These are phyloP conservation scores for Leccinum variicolor DNA, from an alignment of 768 basidiomycete species.

Conservation along the genomic window DNA sequence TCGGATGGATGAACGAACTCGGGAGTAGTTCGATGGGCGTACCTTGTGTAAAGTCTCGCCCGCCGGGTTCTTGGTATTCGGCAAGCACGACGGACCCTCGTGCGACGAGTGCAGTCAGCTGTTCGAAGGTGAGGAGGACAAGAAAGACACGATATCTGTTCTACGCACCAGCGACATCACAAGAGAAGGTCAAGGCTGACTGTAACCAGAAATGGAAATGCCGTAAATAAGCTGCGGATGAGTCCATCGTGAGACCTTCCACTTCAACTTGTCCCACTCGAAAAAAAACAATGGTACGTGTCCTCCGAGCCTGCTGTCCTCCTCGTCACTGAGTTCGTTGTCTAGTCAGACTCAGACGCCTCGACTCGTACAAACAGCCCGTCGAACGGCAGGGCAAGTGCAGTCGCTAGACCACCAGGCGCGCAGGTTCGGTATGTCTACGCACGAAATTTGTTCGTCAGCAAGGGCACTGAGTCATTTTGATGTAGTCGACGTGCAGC, in stretches of 20 bases:
- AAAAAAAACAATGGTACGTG: constrained; percentile 33
- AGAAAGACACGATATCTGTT: background rate
- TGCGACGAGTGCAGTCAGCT: constrained; percentile 87
- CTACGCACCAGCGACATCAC: constrained; percentile 27
- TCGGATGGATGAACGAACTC: background rate
- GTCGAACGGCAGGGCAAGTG: constrained; percentile 40
- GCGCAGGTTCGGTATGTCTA: constrained; percentile 72
- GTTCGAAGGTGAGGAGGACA: background rate
- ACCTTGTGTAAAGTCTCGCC: constrained; percentile 90
- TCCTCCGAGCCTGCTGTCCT: background rate
- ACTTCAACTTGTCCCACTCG: constrained; percentile 12
- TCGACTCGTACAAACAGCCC: constrained; percentile 42
- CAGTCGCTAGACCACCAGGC: constrained; percentile 71
- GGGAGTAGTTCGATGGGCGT: constrained; percentile 13
- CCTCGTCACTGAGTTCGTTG: background rate
- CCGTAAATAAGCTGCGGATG: constrained; percentile 4
- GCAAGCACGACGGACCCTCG: constrained; percentile 78
- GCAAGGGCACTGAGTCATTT: background rate
- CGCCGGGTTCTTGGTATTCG: constrained; percentile 70
- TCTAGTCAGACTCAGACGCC: constrained; percentile 81
- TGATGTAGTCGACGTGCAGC: constrained; percentile 66
- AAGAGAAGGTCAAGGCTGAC: too few relatives aligned
- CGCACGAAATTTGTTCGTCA: background rate
- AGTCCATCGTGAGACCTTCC: constrained; percentile 11
- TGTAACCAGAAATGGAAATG: constrained; percentile 15